phyloP scores from a whole-genome alignment of 1,139 yeast species.

The Geotrichum citri-aurantii region DNA sequence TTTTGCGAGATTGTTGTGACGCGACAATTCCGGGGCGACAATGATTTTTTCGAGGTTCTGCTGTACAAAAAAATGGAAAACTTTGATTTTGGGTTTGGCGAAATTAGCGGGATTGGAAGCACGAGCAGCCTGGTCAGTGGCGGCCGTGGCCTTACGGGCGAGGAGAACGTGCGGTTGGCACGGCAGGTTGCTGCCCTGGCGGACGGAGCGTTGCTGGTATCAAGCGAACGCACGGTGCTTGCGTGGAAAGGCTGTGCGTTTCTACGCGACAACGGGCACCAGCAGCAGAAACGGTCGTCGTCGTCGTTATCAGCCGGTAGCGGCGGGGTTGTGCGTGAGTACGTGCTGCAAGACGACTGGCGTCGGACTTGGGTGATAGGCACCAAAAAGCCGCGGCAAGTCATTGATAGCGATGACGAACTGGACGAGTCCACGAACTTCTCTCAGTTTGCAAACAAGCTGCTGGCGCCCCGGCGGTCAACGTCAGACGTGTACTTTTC shows the following conservation, averaged over 20 bases:
- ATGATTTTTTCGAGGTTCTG: conserved; percentile 1
- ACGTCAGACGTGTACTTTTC: not conserved
- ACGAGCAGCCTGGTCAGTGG: not conserved
- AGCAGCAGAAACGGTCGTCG: not conserved
- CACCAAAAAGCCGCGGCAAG: not conserved
- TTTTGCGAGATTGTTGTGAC: conserved; percentile 1
- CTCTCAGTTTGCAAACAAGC: not conserved
- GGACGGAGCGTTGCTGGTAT: not conserved
- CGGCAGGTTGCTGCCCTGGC: not conserved
- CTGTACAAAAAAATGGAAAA: not conserved
- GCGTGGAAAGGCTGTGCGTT: conserved; percentile 7
- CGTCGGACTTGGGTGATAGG: conserved; percentile 10
- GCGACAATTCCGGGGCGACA: not conserved
- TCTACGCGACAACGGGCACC: not conserved
- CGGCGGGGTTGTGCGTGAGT: not conserved
- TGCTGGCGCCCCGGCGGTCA: not conserved
- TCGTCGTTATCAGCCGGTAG: not conserved
- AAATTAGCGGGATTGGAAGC: not conserved
- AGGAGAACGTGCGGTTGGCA: conserved; percentile 3
- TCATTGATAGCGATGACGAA: not conserved
- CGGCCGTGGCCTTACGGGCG: not conserved
- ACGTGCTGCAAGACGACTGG: conserved; percentile 5
- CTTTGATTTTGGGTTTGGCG: conserved; percentile 5
- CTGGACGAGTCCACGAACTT: not conserved
- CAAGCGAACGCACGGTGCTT: not conserved